A percentile compares a stretch with the other conserved stretches of the same genome.
Conservation (phyloP, 352 stramenopile genomes). For the Thalassiosira mediterranea region DNA sequence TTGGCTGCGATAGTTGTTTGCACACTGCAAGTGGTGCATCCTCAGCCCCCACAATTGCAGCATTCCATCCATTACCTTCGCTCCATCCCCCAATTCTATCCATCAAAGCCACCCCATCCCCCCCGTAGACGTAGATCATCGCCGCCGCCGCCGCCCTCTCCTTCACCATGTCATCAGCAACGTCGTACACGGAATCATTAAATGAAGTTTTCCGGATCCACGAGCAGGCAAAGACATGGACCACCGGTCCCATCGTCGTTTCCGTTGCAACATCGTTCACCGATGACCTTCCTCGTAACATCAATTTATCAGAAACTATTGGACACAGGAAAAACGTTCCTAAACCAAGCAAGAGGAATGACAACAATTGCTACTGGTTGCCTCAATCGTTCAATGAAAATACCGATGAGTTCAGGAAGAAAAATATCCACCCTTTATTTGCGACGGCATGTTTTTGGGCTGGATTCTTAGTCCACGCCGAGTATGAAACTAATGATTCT, state of each 20-base stretch:
- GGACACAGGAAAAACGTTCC: not conserved
- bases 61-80: too few relatives aligned
- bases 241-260: not conserved
- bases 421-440: not conserved
- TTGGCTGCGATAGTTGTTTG: too few relatives aligned
- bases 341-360: not conserved
- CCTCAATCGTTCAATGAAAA: not conserved
- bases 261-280: not conserved
- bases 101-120: too few relatives aligned
- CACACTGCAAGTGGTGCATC: too few relatives aligned
- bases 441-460: not conserved
- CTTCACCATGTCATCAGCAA: too few relatives aligned
- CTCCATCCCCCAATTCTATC: too few relatives aligned
- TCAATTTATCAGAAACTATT: not conserved
- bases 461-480: not conserved
- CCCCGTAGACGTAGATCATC: too few relatives aligned
- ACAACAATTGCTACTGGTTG: constrained; percentile 1
- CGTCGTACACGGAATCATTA: too few relatives aligned
- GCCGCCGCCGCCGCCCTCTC: too few relatives aligned
- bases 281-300: not conserved
- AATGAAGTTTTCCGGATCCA: not conserved
- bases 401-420: not conserved
- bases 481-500: not conserved
- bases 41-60: too few relatives aligned
- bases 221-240: not conserved